Percentiles rank a stretch among this genome's conserved stretches.
Evolutionary conservation across 1,284 basidiomycete species (phyloP).

Genomic region (Cryptococcus sp.): DNA sequence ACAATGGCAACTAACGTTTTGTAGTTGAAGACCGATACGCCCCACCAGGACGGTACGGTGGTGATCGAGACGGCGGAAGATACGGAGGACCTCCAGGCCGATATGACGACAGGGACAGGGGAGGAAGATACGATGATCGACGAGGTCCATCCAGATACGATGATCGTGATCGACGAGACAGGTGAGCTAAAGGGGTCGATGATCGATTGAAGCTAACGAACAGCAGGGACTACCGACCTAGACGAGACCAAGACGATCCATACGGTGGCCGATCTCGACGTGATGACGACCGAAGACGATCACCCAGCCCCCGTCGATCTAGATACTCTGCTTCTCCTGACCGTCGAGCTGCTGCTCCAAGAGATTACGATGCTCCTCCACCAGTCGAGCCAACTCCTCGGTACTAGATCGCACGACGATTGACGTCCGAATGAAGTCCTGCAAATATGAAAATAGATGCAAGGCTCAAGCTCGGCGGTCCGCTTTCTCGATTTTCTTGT

Average conservation of each 20-base stretch:
- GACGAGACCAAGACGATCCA: slow-evolving; percentile 31
- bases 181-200: not conserved
- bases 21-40: slow-evolving; percentile 55
- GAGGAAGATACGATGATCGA: slow-evolving; percentile 20
- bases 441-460: too few species aligned
- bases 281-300: slow-evolving; percentile 26
- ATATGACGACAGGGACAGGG: slow-evolving; percentile 31
- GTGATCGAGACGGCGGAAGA: not conserved
- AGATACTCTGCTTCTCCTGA: slow-evolving; percentile 34
- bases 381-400: slow-evolving; percentile 9
- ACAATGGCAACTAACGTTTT: not conserved
- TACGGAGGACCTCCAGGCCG: not conserved
- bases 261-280: slow-evolving; percentile 32
- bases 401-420: slow-evolving; percentile 11
- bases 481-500: too few species aligned
- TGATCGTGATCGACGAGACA: slow-evolving; percentile 5
- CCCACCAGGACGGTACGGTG: slow-evolving; percentile 38
- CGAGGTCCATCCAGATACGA: slow-evolving; percentile 15
- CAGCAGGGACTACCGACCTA: slow-evolving; percentile 4
- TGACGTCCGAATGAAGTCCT: too few species aligned
- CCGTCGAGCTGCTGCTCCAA: slow-evolving; percentile 22
- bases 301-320: slow-evolving; percentile 13
- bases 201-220: too few species aligned
- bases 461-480: too few species aligned
- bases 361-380: slow-evolving; percentile 23